Conservation (phyloP, 768 basidiomycete species). For the Hydnomerulius pinastri region DNA sequence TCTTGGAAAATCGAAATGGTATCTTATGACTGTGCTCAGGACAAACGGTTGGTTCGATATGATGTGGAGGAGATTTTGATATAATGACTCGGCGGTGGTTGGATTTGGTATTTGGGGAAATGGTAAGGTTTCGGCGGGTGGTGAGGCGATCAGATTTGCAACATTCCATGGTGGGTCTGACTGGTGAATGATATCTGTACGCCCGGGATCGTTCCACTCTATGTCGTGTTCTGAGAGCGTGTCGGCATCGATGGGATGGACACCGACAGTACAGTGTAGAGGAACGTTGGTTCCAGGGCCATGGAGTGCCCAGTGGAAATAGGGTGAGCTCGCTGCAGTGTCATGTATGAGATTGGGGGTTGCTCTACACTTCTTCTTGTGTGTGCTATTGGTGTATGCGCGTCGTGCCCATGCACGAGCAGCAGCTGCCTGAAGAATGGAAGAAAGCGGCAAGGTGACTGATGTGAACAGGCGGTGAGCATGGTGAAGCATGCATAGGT, state of each 20-base stretch:
- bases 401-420: conserved; percentile 48
- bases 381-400: conserved; percentile 11
- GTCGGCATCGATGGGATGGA: conserved; percentile 21
- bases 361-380: neutral
- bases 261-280: neutral
- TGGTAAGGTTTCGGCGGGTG: conserved; percentile 1
- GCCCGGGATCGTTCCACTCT: conserved; percentile 27
- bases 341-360: neutral
- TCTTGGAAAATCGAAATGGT: conserved; percentile 29
- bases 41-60: conserved; percentile 18
- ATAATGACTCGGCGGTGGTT: conserved; percentile 35
- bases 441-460: conserved; percentile 31
- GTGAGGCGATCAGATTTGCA: conserved; percentile 3
- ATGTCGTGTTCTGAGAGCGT: conserved; percentile 27
- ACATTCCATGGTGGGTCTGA: conserved; percentile 9
- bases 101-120: conserved; percentile 27
- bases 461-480: conserved; percentile 28
- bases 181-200: conserved; percentile 2
- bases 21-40: conserved; percentile 18
- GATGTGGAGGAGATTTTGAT: conserved; percentile 30
- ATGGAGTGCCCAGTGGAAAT: neutral
- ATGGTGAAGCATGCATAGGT: conserved; percentile 46
- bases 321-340: neutral
- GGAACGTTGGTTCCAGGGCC: neutral
- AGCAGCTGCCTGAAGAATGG: conserved; percentile 50